phyloP scores from a whole-genome alignment of 1,284 basidiomycete species.

The Waitea zeae region DNA sequence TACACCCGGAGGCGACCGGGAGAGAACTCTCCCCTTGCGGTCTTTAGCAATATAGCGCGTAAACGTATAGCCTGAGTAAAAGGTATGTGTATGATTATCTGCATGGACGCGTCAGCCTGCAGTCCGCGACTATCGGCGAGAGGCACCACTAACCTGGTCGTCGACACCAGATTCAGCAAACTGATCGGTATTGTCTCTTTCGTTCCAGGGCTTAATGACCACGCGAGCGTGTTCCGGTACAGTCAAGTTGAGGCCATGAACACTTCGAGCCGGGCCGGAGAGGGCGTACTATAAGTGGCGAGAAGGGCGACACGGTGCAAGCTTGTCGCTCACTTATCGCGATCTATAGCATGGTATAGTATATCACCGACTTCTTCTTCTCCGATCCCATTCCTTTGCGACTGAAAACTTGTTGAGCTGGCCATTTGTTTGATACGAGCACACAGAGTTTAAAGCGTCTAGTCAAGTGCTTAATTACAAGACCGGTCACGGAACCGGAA shows the following conservation, averaged over 20 bases:
- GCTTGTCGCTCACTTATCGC: slow-evolving; percentile 40
- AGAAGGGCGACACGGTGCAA: slow-evolving; percentile 2
- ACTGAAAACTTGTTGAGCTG: no score
- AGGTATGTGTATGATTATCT: slow-evolving; percentile 68
- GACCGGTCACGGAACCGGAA: no score
- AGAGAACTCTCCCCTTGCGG: slow-evolving; percentile 53
- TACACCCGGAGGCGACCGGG: slow-evolving; percentile 54
- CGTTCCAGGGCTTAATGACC: slow-evolving; percentile 66
- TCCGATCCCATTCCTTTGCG: no score
- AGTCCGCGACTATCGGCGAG: slow-evolving; percentile 3
- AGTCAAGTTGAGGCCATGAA: slow-evolving; percentile 60
- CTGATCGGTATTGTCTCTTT: slow-evolving; percentile 46
- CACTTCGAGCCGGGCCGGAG: slow-evolving; percentile 22
- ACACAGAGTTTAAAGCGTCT: no score
- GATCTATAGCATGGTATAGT: slow-evolving; percentile 49
- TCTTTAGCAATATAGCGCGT: slow-evolving; percentile 51
- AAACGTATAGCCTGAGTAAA: slow-evolving; percentile 65
- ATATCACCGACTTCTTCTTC: no score
- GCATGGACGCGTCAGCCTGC: slow-evolving; percentile 4
- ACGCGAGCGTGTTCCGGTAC: slow-evolving; percentile 60
- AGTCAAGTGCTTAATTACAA: no score
- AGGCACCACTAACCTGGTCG: slow-evolving; percentile 39
- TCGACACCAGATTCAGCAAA: slow-evolving; percentile 63
- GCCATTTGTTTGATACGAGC: no score
- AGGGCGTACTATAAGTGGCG: not conserved